Evolutionary conservation across 192 early-diverging fungal species (phyloP), one percentile per base, ranked within the genome.

Genomic region (Rhizoclosmatium globosum): DNA sequence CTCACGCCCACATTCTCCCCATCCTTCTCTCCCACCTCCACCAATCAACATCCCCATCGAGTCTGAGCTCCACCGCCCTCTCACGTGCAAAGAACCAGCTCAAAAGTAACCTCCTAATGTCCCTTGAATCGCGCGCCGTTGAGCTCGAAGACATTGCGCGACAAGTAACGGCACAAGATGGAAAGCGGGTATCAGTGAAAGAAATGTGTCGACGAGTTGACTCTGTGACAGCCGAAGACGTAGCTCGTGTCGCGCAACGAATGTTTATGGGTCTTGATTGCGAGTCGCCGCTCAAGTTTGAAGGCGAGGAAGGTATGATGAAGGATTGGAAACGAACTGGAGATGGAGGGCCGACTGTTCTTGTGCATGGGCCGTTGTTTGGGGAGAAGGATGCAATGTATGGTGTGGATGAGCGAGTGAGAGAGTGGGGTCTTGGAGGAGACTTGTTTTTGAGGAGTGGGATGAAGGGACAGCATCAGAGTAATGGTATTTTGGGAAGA

Each of bases 61-160:
- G 82, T 2, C 86, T 92, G n/a, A 83, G 85, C 1, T 73, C 85
- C 43, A 78, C 82, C 2, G 95, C 96, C 76, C 85, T 98, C 19
- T 82, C 85, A 2, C 88, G 98, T 17, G 96, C 98, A 19, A 98
- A 98, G 84, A 99, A 99, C 87, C 96, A 98, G 83, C 91, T 99
- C 61, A 95, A 95, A 84, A 93, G 91, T 44, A 93, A 90, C 64
- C 85, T 99, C 44, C 88, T 99, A 60, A 99, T 99, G 96, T 94
- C 92, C 67, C 86, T 99, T 17, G 98, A 99, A 79, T 93, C 90
- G 77, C 91, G 94, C 47, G 89, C 94, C 88, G 95, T 99, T 3
- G 94, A 97, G 85, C 86, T 98, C 4, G 98, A 99, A 82, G 98
- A 99, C 79, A 81, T 99, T 60, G 96, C 95, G 15, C 88, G 96